phyloP scores from a whole-genome alignment of 2,329 filamentous ascomycete species.

The Dactylellina haptotyla region DNA sequence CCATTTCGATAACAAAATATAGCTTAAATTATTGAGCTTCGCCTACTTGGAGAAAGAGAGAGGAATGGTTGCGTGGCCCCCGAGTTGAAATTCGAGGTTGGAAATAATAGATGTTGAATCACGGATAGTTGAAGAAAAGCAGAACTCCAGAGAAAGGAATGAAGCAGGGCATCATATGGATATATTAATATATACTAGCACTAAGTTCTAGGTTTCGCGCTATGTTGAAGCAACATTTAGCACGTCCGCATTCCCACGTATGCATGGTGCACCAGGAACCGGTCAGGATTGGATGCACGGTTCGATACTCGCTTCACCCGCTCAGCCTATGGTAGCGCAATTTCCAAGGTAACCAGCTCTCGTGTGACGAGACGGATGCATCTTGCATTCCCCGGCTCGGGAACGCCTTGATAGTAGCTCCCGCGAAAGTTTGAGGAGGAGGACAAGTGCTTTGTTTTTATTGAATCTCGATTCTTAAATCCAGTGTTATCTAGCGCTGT shows the following conservation, averaged over 20 bases:
- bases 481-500: too few relatives aligned
- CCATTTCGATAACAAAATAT: constrained; percentile 12
- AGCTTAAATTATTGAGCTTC: too few relatives aligned
- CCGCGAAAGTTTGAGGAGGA: too few relatives aligned
- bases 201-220: too few relatives aligned
- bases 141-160: background rate
- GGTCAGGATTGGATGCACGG: background rate
- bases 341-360: background rate
- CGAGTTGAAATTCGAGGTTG: constrained; percentile 15
- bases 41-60: too few relatives aligned
- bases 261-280: background rate
- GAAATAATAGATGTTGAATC: constrained; percentile 29
- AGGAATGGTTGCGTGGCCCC: too few relatives aligned
- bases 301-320: background rate
- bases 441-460: too few relatives aligned
- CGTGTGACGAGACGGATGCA: background rate
- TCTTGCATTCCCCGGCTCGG: background rate
- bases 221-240: too few relatives aligned
- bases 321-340: background rate
- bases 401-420: background rate
- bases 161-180: background rate
- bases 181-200: background rate
- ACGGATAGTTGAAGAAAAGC: background rate
- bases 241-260: too few relatives aligned
- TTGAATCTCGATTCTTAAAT: too few relatives aligned